phyloP scores from a whole-genome alignment of 2,329 filamentous ascomycete species.

The Zopfia rhizophila region DNA sequence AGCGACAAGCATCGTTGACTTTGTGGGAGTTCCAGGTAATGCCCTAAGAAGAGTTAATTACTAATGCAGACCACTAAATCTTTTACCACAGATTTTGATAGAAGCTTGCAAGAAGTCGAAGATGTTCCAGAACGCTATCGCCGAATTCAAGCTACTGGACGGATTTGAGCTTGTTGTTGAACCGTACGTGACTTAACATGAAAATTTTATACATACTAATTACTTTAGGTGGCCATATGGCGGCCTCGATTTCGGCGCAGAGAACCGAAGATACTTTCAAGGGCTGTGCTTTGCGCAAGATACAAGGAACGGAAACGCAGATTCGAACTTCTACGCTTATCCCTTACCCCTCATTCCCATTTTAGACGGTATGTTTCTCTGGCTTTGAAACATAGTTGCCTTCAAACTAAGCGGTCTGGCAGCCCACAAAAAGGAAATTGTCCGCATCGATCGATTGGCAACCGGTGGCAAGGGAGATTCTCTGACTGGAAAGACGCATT shows the following conservation, averaged over 20 bases:
- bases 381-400: neutral
- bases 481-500: slow-evolving; percentile 51
- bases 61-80: slow-evolving; percentile 49
- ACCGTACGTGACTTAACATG: slow-evolving; percentile 56
- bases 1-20: slow-evolving; percentile 60
- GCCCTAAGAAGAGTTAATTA: slow-evolving; percentile 12
- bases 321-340: slow-evolving; percentile 55
- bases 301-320: slow-evolving; percentile 55
- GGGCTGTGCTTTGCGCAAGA: slow-evolving; percentile 65
- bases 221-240: slow-evolving; percentile 58
- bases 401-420: too few relatives aligned
- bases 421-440: slow-evolving; percentile 43
- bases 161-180: slow-evolving; percentile 67
- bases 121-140: slow-evolving; percentile 62
- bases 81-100: slow-evolving; percentile 41
- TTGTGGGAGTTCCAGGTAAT: slow-evolving; percentile 52
- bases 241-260: slow-evolving; percentile 59
- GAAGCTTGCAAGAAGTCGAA: slow-evolving; percentile 63
- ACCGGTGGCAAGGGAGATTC: slow-evolving; percentile 52
- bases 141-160: slow-evolving; percentile 63
- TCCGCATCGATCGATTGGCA: slow-evolving; percentile 49
- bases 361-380: slow-evolving; percentile 38
- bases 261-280: slow-evolving; percentile 64
- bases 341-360: slow-evolving; percentile 51
- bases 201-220: neutral